Percentiles rank a stretch among this genome's conserved stretches.
These are phyloP conservation scores for Cytidiella melzeri DNA, from an alignment of 768 basidiomycete species.

Conservation along the genomic window DNA sequence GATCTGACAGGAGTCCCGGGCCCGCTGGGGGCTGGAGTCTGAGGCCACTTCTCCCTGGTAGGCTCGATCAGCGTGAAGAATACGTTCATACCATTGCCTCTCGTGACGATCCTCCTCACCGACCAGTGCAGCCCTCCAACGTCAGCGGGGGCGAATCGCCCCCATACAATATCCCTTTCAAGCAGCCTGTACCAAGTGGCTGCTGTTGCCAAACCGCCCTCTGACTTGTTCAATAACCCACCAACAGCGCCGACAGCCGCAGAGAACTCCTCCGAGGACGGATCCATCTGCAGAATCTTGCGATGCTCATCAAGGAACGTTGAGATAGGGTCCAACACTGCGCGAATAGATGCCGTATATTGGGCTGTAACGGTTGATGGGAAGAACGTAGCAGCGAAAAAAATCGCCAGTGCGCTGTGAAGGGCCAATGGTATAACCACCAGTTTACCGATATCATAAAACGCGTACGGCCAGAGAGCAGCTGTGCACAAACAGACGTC, in stretches of 20 bases:
- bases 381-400: constrained; percentile 49
- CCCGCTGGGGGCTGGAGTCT: constrained; percentile 22
- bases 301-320: constrained; percentile 41
- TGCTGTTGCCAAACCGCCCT: constrained; percentile 46
- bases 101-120: constrained; percentile 44
- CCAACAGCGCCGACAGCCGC: constrained; percentile 30
- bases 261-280: constrained; percentile 36
- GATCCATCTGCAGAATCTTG: constrained; percentile 36
- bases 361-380: constrained; percentile 56
- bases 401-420: constrained; percentile 51
- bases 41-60: constrained; percentile 45
- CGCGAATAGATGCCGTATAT: constrained; percentile 46
- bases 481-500: constrained; percentile 57
- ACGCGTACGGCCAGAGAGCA: constrained; percentile 58
- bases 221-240: constrained; percentile 31
- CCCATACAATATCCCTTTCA: constrained; percentile 52
- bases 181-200: constrained; percentile 48
- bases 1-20: constrained; percentile 41
- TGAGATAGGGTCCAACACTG: constrained; percentile 43
- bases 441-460: constrained; percentile 50
- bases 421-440: constrained; percentile 54
- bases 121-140: constrained; percentile 44
- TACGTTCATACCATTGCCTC: constrained; percentile 54
- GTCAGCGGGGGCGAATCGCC: constrained; percentile 53
- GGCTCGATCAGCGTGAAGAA: constrained; percentile 66